Base-by-base conservation (phyloP, 2,329 filamentous ascomycete genomes). In the Sordariomycetes sp. region DNA sequence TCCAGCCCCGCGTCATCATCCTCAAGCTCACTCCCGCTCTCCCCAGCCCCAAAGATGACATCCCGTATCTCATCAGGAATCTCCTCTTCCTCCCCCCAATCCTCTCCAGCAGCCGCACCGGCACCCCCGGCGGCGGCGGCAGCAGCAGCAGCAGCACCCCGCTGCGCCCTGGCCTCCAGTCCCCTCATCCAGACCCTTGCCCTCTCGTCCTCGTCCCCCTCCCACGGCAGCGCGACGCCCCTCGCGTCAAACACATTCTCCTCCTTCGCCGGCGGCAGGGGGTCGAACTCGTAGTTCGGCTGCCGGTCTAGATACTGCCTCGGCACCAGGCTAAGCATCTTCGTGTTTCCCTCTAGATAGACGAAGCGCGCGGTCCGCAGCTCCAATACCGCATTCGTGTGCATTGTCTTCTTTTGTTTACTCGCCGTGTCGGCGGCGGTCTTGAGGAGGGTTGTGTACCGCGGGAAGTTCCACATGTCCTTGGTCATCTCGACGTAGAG, bases 381-480 rank as follows among this genome's bases (percentile, higher is more conserved):
- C 45, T 70, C 71, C 13, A 68, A 64, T 57, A 64, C 71, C 59
- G 67, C 72, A 60, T 71, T 76, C 60, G 65, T 58, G 0, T 56
- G 53, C 52, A 51, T 52, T 3, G 35, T 25, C 22, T 35, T 36
- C 6, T 36, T 36, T 22, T 48, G 20, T 24, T 50, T 52, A 42
- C 28, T 52, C 24, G 57, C 52, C 4, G 24, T 15, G 25, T 32
- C 42, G 6, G 57, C 42, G 12, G 57, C 57, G 3, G 28, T 52
- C 34, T 85, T 77, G 1, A 96, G 78, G 8, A 96, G 71, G 4
- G 76, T 72, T 3, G 79, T 84, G 15, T 81, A 82, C 64, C 89
- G 85, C 0, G 87, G 78, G 3, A 85, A 90, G 66, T 90, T 90
- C 91, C 91, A 96, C 3, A 95, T 73, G 63, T 92, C 87, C 65